phyloP scores from a whole-genome alignment of 805 yeast genomes.

The Zygoascus flipseniorum region DNA sequence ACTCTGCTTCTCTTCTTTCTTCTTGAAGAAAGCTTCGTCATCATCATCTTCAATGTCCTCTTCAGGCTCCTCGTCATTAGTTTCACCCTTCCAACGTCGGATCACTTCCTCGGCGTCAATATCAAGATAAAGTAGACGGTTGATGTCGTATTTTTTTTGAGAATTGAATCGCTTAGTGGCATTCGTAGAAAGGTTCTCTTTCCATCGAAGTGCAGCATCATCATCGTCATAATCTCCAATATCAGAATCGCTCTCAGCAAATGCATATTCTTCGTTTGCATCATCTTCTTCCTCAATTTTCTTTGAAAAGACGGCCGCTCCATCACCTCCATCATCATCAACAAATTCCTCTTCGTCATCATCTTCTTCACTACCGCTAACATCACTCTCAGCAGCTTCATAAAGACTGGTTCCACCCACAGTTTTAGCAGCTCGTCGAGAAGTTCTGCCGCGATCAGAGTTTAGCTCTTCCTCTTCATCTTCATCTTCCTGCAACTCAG shows the following conservation, averaged over 20 bases:
- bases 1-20: conserved; percentile 11
- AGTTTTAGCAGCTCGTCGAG: conserved; percentile 51
- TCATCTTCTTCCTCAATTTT: conserved; percentile 25
- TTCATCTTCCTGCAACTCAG: conserved; percentile 31
- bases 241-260: conserved; percentile 35
- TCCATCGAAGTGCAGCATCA: conserved; percentile 24
- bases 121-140: conserved; percentile 72
- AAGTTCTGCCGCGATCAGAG: conserved; percentile 53
- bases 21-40: conserved; percentile 28
- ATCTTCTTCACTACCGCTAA: conserved; percentile 9
- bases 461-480: conserved; percentile 31
- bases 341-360: conserved; percentile 28
- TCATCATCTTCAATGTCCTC: conserved; percentile 22
- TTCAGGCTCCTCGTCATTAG: conserved; percentile 17
- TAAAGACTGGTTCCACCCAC: conserved; percentile 27
- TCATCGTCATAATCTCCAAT: conserved; percentile 35
- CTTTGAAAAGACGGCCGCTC: conserved; percentile 17
- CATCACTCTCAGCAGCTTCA: conserved; percentile 36
- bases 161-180: conserved; percentile 58
- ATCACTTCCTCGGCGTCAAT: conserved; percentile 48
- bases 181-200: conserved; percentile 29
- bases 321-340: conserved; percentile 4
- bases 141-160: conserved; percentile 63
- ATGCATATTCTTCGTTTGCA: conserved; percentile 40
- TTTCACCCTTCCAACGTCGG: conserved; percentile 23